Evolutionary conservation across 805 yeast genomes (phyloP), one percentile per base, ranked within the genome.

Genomic region (Grigorovia transvaalensis): DNA sequence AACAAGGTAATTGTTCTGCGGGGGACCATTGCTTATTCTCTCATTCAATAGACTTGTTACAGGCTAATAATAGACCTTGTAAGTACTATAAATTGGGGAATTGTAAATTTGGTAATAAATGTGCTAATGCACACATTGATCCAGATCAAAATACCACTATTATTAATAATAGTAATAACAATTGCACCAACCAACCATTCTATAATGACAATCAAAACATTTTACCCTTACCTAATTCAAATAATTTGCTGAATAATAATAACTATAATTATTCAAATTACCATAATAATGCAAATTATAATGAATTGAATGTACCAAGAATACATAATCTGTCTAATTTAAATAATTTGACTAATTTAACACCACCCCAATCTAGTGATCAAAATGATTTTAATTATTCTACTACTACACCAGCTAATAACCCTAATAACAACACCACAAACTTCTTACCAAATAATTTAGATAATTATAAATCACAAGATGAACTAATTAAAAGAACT

Each of bases 11-110:
- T 17, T 91, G 99, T 67, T 97, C 90, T 68, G 98, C 98, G 1
- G 98, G 98, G 12, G 74, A 73, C 49, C 75, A 91, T 0, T 91
- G 99, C 67, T 96, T 96, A 1, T 91, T 91, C 65, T 82, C 93
- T 38, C 99, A 91, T 66, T 75, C 84, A 47, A 63, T 79, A 49
- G 85, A 83, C 51, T 73, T 77, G 5, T 65, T 74, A n/a, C 69
- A 66, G 9, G 68, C 67, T 8, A 75, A 75, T 48, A 70, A 69
- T 50, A 71, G 73, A 2, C 62, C 72, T 40, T 91, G 99, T 75
- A 90, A 89, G 73, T 91, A 90, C 69, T 91, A 88, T 67, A 93
- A 85, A 62, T 87, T 87, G 70, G 98, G 98, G n/a, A 88, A 89
- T 64, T 91, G 99, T 70, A 89, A 89, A 70, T 91, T 91, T 68